Base-by-base conservation (phyloP, 2,329 filamentous ascomycete species). In the Penicillium expansum region DNA sequence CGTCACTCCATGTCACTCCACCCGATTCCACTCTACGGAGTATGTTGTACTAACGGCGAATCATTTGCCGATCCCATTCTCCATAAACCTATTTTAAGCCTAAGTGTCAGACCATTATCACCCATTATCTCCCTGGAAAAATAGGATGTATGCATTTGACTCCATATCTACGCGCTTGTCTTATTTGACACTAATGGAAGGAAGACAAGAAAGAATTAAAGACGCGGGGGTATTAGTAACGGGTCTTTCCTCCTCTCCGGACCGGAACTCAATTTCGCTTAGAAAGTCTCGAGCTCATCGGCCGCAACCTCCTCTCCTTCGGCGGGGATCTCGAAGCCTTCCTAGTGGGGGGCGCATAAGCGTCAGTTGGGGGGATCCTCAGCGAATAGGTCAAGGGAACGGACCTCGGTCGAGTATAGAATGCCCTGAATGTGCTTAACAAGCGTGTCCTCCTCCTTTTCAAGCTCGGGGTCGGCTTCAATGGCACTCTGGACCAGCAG, bases 371-470 rank as follows among this genome's bases (percentile, higher is more conserved):
- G 35, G 38, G n/a, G 22, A 22, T 48, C 49, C 45, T 35, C n/a
- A 29, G 48, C 13, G 24, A 51, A 51, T 51, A 41, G 14, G 9
- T 27, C 13, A 38, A 43, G 24, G 44, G 9, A 42, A 62, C 70
- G 57, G 73, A 84, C 83, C 82, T 99, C 94, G 60, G 94, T 99
- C 60, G 92, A 96, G 83, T 99, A 99, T 62, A 99, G 82, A 72
- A 97, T 97, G 33, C 86, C 87, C 80, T 99, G 94, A 75, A 99
- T 97, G 74, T 93, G 88, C 84, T 96, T 97, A 74, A 97, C 84
- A 62, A 99, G 81, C 16, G 91, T 88, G 61, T 92, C 89, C 69
- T 97, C 93, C 60, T 96, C 90, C 83, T 95, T 93, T 79, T 97
- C 94, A 50, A 97, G 79, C 77, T 96, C 89, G 0, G 92, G 92